Evolutionary conservation across 73 alveolate genomes (phyloP).

Genomic region (Uronychia setigera): DNA sequence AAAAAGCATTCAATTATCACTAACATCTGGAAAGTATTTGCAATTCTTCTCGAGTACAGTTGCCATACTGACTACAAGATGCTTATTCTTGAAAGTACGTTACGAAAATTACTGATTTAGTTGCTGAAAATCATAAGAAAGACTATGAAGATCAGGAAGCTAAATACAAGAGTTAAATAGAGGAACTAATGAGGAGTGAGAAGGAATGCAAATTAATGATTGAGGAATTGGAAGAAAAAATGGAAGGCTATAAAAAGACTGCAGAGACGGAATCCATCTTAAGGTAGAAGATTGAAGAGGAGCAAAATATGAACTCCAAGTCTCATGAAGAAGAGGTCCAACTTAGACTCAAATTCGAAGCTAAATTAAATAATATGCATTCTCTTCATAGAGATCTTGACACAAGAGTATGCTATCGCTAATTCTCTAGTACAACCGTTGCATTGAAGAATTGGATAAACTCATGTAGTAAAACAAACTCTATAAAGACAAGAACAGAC

Average conservation of each 20-base stretch:
- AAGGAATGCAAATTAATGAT: slow-evolving; percentile 22
- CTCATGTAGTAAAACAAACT: slow-evolving; percentile 13
- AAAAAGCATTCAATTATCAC: slow-evolving; percentile 25
- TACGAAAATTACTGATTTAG: not conserved
- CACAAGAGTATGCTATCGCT: slow-evolving; percentile 6
- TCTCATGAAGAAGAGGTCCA: slow-evolving; percentile 80
- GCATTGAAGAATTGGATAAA: slow-evolving; percentile 33
- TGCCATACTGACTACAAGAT: slow-evolving; percentile 65
- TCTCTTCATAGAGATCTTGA: slow-evolving; percentile 62
- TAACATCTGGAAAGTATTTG: slow-evolving; percentile 51
- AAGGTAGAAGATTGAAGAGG: slow-evolving; percentile 53
- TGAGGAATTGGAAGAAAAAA: slow-evolving; percentile 32
- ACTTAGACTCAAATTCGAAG: slow-evolving; percentile 68
- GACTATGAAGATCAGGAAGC: slow-evolving; percentile 40
- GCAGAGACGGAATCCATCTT: slow-evolving; percentile 31
- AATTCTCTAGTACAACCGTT: slow-evolving; percentile 21
- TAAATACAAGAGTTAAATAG: slow-evolving; percentile 49
- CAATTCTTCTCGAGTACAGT: slow-evolving; percentile 50
- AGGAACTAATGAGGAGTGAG: slow-evolving; percentile 31
- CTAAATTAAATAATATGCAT: slow-evolving; percentile 66
- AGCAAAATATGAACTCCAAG: slow-evolving; percentile 31
- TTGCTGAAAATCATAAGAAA: not conserved
- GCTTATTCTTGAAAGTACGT: slow-evolving; percentile 34
- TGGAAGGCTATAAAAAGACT: slow-evolving; percentile 54
- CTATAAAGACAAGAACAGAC: slow-evolving; percentile 16